Base-by-base conservation (phyloP, 768 basidiomycete genomes). In the Termitomyces heimii region DNA sequence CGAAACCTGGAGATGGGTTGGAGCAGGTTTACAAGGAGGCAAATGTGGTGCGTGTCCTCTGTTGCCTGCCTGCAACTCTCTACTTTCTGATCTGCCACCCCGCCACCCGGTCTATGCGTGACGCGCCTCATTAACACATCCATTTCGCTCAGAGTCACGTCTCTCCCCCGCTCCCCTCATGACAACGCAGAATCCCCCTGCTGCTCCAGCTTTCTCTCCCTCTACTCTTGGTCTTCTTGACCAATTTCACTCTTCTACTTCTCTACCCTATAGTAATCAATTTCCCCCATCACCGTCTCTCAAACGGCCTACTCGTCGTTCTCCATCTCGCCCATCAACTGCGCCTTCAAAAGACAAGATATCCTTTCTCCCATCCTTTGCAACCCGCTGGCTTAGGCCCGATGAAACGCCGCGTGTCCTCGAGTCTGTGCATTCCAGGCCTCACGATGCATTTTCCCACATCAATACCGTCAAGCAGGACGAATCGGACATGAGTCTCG, bases 301-400 rank as follows among this genome's bases (percentile, higher is more conserved):
- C 6, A 65, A 60, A 49, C 59, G 61, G 32, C 48, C 60, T 40
- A 49, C 66, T n/a, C 39, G 42, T 28, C 66, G 66, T 40, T 70
- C 67, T 47, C 58, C 60, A 20, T 50, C 60, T 50, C 67, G 73
- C 42, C 74, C 75, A 32, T 71, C 74, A 9, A 75, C 75, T 14
- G 73, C 75, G 3, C 74, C 75, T 12, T 65, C 79, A 50, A 70
- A 75, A 10, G 79, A 83, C 53, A 75, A 74, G 47, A 43, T 66
- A 24, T 35, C 64, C 9, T 65, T 81, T 28, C 66, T 83, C 29
- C 81, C 82, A 37, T 76, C 78, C 14, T 60, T 66, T 29, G 66
- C 70, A 8, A 58, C 70, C 18, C 29, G 57, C 42, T 62, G 58
- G 45, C 26, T 34, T 18, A 49, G 48, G 51, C 22, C 54, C 7